Evolutionary conservation across 169 alveolate genomes (phyloP).

Genomic region (Cryptosporidium sp.): DNA sequence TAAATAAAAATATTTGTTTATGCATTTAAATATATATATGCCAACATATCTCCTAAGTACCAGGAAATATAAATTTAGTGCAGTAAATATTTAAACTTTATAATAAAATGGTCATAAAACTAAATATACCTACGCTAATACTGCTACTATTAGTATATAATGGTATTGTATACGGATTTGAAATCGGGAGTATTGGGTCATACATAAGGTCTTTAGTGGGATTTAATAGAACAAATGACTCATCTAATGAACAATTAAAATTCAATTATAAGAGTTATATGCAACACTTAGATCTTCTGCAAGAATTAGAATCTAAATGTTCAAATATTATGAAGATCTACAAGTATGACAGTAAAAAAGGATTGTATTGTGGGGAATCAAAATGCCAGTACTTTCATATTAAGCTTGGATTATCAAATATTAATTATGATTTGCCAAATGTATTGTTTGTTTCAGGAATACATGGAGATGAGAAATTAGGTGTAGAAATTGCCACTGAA

Average conservation of each 20-base stretch:
- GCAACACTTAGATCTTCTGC: not conserved
- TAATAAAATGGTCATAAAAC: not conserved
- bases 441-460: conserved; percentile 42
- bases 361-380: conserved; percentile 27
- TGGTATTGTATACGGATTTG: not conserved
- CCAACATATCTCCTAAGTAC: too few relatives aligned
- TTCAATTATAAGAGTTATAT: conserved; percentile 13
- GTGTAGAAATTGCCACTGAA: conserved; percentile 29
- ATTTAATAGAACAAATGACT: not conserved
- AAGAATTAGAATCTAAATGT: conserved; percentile 11
- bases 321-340: not conserved
- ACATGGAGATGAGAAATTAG: conserved; percentile 55
- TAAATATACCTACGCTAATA: not conserved
- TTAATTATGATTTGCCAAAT: conserved; percentile 1
- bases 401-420: conserved; percentile 8
- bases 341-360: conserved; percentile 2
- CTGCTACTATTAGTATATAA: not conserved
- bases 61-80: too few relatives aligned
- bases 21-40: not conserved
- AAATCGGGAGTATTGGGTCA: not conserved
- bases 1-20: too few relatives aligned
- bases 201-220: conserved; percentile 1
- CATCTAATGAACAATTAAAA: not conserved
- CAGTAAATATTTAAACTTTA: not conserved
- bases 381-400: conserved; percentile 14